phyloP scores from a whole-genome alignment of 2,329 filamentous ascomycete species.

The Drechslerella coelobrocha region DNA sequence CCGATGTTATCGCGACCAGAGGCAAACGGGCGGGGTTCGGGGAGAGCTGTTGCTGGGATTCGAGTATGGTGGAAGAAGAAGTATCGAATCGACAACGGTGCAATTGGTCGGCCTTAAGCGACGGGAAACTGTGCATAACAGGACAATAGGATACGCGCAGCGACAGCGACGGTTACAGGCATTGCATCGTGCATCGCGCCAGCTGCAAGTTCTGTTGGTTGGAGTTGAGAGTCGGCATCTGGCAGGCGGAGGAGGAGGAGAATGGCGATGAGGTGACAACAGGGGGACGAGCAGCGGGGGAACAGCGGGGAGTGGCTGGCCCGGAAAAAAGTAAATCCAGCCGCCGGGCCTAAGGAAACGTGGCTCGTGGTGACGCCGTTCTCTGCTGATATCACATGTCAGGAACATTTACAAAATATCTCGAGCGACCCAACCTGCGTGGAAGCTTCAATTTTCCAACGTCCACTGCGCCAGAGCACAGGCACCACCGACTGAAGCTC shows the following conservation, averaged over 20 bases:
- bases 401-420: slow-evolving; percentile 10
- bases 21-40: no score
- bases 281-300: not conserved
- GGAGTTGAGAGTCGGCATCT: not conserved
- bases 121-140: not conserved
- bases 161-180: not conserved
- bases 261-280: not conserved
- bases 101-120: not conserved
- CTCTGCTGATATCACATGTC: slow-evolving; percentile 49
- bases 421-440: no score
- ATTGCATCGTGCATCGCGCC: not conserved
- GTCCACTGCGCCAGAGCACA: not conserved
- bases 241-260: not conserved
- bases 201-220: slow-evolving; percentile 26
- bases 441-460: no score
- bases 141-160: not conserved
- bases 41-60: not conserved
- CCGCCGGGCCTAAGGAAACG: slow-evolving; percentile 15
- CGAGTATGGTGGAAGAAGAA: not conserved
- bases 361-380: slow-evolving; percentile 12
- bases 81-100: not conserved
- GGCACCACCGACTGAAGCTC: no score
- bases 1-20: no score
- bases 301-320: not conserved
- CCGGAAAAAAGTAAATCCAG: slow-evolving; percentile 50